Base-by-base conservation (phyloP, 148 eudicot species). In the Vaccinium vitisidaea region DNA sequence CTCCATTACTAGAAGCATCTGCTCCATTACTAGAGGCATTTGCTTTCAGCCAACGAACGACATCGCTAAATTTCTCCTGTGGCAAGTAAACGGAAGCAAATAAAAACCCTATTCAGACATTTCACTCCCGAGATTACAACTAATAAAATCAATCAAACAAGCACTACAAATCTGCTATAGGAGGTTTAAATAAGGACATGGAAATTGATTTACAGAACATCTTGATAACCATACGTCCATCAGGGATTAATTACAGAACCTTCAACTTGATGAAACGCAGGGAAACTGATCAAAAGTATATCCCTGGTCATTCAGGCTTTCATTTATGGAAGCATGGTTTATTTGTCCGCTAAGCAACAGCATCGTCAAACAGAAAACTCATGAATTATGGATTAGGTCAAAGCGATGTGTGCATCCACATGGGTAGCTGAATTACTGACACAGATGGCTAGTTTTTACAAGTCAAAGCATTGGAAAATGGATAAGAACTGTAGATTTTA, bases 31-130 rank as follows among this genome's bases (percentile, higher is more conserved):
- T 11, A 13, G 74, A 69, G 81, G 90, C 81, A 85, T 94, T 92
- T 83, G 93, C 88, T 89, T 90, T 92, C 43, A 97, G 90, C 99
- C 99, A 95, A 79, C 87, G 91, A 63, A 95, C 98, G 84, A 97
- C 91, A 85, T 95, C 99, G 84, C 91, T 88, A 84, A 93, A 97
- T 73, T 93, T 94, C 16, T 87, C 98, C 99, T 95, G 92, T 76
- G 74, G 78, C 84, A 56, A 69, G 63, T 8, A 30, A 32, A 67
- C 19, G 19, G 14, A 21, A 54, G 23, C 16, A 12, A 67, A 49
- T 36, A 13, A 67, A 43, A 53, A 46, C 70, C 23, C 13, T 83
- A 18, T 74, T n/a, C 78, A n/a, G 10, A 83, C 36, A 13, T 54
- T 82, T 69, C 59, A 36, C 2, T 27, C 6, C 30, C 10, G 61